Percentiles rank a stretch among this genome's conserved stretches.
These are phyloP conservation scores for Fusarium humuli DNA, from an alignment of 2,329 filamentous ascomycete genomes.

Conservation along the genomic window DNA sequence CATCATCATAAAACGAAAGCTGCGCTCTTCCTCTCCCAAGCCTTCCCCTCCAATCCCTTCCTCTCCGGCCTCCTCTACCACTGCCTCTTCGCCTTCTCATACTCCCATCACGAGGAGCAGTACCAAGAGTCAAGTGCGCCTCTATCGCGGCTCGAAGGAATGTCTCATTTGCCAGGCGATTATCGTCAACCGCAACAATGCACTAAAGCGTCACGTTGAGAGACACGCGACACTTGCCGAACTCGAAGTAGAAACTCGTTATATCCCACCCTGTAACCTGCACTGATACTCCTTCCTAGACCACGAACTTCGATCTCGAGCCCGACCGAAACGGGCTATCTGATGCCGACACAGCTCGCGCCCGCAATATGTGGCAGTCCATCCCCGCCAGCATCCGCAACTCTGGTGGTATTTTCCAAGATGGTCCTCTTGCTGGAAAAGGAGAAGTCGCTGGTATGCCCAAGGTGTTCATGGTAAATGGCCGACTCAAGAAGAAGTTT, in stretches of 20 bases:
- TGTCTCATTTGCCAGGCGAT: conserved; percentile 18
- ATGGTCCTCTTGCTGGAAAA: conserved; percentile 15
- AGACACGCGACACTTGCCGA: conserved; percentile 20
- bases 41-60: neutral
- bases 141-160: neutral
- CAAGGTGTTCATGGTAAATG: neutral
- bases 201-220: conserved; percentile 5
- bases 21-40: neutral
- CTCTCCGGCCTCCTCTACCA: accelerated
- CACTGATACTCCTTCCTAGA: neutral
- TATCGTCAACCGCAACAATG: conserved; percentile 7
- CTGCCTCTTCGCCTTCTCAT: neutral
- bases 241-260: neutral
- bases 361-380: conserved; percentile 19
- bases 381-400: conserved; percentile 17
- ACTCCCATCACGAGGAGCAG: neutral
- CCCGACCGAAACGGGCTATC: neutral
- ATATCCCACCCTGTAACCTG: accelerated
- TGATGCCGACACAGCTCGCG: conserved; percentile 7
- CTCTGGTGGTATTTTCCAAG: conserved; percentile 4
- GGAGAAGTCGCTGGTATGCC: conserved; percentile 16
- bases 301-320: neutral
- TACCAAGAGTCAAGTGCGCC: neutral
- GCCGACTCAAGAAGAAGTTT: conserved; percentile 11
- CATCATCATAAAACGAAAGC: neutral